Evolutionary conservation across 805 yeast genomes (phyloP).

Genomic region (Teunomyces cretensis): DNA sequence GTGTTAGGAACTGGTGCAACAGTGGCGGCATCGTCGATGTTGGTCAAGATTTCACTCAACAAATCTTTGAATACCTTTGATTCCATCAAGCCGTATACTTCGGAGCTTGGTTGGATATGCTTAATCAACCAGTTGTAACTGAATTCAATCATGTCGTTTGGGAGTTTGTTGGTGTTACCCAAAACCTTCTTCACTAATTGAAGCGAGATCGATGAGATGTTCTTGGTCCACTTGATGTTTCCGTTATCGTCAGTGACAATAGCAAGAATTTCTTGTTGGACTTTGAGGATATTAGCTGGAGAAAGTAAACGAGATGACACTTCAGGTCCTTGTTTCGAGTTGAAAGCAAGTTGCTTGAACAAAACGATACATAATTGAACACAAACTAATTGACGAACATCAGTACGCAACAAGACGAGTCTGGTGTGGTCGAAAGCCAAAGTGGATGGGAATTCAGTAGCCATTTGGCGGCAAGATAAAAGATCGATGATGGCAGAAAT

Average conservation of each 20-base stretch:
- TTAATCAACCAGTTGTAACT: conserved; percentile 77
- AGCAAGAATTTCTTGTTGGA: conserved; percentile 72
- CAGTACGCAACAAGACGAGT: conserved; percentile 74
- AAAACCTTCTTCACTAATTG: conserved; percentile 53
- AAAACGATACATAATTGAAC: conserved; percentile 69
- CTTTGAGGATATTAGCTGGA: conserved; percentile 39
- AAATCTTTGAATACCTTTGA: conserved; percentile 57
- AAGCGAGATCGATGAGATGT: conserved; percentile 67
- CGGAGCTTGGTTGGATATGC: conserved; percentile 82
- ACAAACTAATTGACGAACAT: conserved; percentile 81
- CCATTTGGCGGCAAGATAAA: conserved; percentile 77
- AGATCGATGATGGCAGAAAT: conserved; percentile 59
- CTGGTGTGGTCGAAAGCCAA: conserved; percentile 83
- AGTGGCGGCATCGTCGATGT: conserved; percentile 11
- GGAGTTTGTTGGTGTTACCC: conserved; percentile 21
- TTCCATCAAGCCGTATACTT: conserved; percentile 75
- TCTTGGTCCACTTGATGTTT: conserved; percentile 87
- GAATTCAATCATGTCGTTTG: conserved; percentile 52
- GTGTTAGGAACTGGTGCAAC: conserved; percentile 5
- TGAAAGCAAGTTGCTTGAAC: conserved; percentile 62
- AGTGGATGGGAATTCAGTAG: conserved; percentile 78
- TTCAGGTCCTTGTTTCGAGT: conserved; percentile 18
- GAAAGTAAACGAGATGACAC: conserved; percentile 24
- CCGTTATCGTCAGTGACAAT: conserved; percentile 85
- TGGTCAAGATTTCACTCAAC: conserved; percentile 32